These are phyloP conservation scores for Kentomonas sorsogonicus DNA, from an alignment of 208 protist species.

Conservation along the genomic window DNA sequence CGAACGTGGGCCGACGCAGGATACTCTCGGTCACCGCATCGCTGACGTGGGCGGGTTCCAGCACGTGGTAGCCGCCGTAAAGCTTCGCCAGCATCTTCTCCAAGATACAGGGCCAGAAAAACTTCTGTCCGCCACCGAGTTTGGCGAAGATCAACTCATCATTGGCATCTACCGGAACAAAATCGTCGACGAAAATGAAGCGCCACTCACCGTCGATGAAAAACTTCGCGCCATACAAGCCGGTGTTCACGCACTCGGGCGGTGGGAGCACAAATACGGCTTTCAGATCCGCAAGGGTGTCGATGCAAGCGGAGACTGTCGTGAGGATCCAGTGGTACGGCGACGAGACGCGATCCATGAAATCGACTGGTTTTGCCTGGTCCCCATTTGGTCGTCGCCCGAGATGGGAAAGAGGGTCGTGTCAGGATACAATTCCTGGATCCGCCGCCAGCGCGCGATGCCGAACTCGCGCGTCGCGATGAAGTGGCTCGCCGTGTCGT, in stretches of 20 bases:
- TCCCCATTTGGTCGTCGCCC: background rate
- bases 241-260: background rate
- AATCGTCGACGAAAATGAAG: slow-evolving; percentile 84
- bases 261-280: background rate
- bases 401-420: slow-evolving; percentile 37
- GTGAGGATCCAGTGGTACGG: slow-evolving; percentile 35
- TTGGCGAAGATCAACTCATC: slow-evolving; percentile 65
- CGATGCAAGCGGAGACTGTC: slow-evolving; percentile 55
- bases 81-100: slow-evolving; percentile 87
- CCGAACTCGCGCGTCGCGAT: slow-evolving; percentile 35
- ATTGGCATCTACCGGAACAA: slow-evolving; percentile 63
- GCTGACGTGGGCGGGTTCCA: slow-evolving; percentile 36
- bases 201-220: slow-evolving; percentile 82
- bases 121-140: slow-evolving; percentile 14
- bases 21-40: background rate
- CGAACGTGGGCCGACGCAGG: slow-evolving; percentile 7
- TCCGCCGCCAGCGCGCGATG: slow-evolving; percentile 50
- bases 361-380: slow-evolving; percentile 4
- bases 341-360: slow-evolving; percentile 5
- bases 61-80: slow-evolving; percentile 64
- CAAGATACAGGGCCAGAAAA: slow-evolving; percentile 75
- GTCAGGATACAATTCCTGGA: slow-evolving; percentile 50
- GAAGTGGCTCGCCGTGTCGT: slow-evolving; percentile 35
- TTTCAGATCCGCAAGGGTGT: slow-evolving; percentile 24
- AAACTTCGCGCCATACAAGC: slow-evolving; percentile 58